Conservation (phyloP, 371 early-diverging fungal genomes). For the Capillidium heterosporum region DNA sequence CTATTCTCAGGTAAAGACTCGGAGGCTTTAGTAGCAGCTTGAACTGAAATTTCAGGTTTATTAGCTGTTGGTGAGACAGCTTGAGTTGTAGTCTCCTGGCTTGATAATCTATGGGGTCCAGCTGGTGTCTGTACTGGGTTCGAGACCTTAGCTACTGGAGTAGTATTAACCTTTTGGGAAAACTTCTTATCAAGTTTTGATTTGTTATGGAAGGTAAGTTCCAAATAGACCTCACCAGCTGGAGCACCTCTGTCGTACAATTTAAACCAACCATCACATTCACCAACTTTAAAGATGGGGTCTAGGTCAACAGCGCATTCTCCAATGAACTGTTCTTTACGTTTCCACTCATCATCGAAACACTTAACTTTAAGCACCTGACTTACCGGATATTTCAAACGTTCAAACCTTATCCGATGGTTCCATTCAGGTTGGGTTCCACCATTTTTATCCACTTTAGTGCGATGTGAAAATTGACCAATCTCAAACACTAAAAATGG, state of each 20-base stretch:
- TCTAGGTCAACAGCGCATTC: slow-evolving; percentile 3
- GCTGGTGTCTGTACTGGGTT: background rate
- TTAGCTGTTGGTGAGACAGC: background rate
- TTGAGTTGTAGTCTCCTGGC: background rate
- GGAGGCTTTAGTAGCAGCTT: background rate
- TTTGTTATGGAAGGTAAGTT: slow-evolving; percentile 3
- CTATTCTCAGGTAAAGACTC: no score
- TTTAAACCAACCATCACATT: slow-evolving; percentile 7
- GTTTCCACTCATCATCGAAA: slow-evolving; percentile 2
- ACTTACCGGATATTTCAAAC: background rate
- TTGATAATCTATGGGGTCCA: background rate
- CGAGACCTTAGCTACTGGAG: background rate
- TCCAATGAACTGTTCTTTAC: slow-evolving; percentile 2
- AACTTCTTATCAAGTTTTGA: no score
- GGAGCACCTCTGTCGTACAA: background rate
- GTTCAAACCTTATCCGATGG: slow-evolving; percentile 1
- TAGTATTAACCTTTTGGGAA: slow-evolving; percentile 12
- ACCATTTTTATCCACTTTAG: slow-evolving; percentile 5
- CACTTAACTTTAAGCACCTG: background rate
- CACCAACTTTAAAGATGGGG: slow-evolving; percentile 1
- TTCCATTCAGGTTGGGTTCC: slow-evolving; percentile 6
- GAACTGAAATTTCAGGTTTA: background rate
- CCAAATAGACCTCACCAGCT: slow-evolving; percentile 5
- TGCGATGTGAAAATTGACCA: background rate
- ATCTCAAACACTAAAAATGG: slow-evolving; percentile 3